Base-by-base conservation (phyloP, 129 eudicot species). In the Erigeron canadensis region DNA sequence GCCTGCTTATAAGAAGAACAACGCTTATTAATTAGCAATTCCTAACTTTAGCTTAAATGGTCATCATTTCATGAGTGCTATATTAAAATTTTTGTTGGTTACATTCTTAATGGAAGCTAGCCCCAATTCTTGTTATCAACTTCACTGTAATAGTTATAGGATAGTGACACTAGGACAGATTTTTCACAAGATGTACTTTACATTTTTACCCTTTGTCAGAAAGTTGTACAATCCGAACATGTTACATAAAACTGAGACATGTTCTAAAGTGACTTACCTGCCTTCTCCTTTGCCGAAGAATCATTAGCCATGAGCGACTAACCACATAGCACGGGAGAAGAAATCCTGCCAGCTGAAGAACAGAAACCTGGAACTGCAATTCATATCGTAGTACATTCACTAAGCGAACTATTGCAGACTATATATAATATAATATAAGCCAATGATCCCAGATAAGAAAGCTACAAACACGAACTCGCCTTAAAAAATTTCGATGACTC, bases 271-370 rank as follows among this genome's bases (percentile, higher is more conserved):
- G 7, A 73, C 92, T 59, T 21, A 86, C 92, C 88, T 86, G 96
- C 23, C 93, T 70, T 63, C 86, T 78, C 82, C 96, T 75, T 53
- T 88, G 89, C 80, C 83, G 81, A 64, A 84, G 70, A 50, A 84
- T 42, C 67, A 82, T 75, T 61, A 82, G 76, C 86, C 88, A 85
- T 23, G 93, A 83, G 5, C 90, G 83, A 40, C 81, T 85, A 79
- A 89, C 79, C 47, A 79, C 90, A 41, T 89, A 89, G 77, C 96
- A 89, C 0, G 93, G 96, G 37, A 89, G 83, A 67, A 89, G 88
- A 78, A 89, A 84, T 46, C 88, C 93, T 48, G 88, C 96, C n/a
- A 85, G 68, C 81, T 83, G 93, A 75, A 89, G 88, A 73, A 89
- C 70, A 13, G 86, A 86, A 28, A 86, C 80, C 84, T 89, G 92